Percentiles rank a stretch among this genome's conserved stretches.
Conservation (phyloP, 805 yeast species). For the Brettanomyces sp. region DNA sequence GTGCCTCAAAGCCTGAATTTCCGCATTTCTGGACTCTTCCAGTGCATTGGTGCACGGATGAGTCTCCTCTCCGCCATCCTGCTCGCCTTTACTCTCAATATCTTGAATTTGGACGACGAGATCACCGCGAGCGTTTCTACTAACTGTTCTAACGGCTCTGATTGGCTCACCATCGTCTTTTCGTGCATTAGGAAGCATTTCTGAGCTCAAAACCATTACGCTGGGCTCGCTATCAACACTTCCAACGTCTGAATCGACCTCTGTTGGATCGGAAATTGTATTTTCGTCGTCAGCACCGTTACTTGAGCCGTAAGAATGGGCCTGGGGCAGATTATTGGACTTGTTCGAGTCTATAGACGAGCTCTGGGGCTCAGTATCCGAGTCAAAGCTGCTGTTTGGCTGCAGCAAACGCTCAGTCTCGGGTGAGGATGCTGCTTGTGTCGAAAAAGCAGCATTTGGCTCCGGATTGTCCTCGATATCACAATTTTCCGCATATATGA, state of each 20-base stretch:
- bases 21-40: neutral
- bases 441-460: too few relatives aligned
- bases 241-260: neutral
- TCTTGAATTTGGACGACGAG: constrained; percentile 1
- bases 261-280: neutral
- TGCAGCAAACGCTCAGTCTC: constrained; percentile 5
- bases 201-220: neutral
- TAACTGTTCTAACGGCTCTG: neutral
- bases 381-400: neutral
- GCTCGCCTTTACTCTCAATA: neutral
- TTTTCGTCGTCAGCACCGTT: constrained; percentile 4
- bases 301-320: constrained; percentile 9
- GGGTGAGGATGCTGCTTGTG: neutral
- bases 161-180: neutral
- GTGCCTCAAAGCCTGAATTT: neutral
- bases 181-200: neutral
- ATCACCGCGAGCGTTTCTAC: neutral
- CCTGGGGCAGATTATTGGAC: constrained; percentile 7
- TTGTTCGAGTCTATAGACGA: too few relatives aligned
- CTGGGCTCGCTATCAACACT: neutral
- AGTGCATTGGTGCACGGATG: too few relatives aligned
- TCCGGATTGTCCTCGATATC: neutral
- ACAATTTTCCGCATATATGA: constrained; percentile 14
- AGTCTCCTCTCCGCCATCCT: neutral
- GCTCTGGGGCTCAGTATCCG: neutral